A percentile compares a stretch with the other conserved stretches of the same genome.
These are phyloP conservation scores for Fomitopsis pulvina DNA, from an alignment of 768 basidiomycete genomes.

Conservation along the genomic window DNA sequence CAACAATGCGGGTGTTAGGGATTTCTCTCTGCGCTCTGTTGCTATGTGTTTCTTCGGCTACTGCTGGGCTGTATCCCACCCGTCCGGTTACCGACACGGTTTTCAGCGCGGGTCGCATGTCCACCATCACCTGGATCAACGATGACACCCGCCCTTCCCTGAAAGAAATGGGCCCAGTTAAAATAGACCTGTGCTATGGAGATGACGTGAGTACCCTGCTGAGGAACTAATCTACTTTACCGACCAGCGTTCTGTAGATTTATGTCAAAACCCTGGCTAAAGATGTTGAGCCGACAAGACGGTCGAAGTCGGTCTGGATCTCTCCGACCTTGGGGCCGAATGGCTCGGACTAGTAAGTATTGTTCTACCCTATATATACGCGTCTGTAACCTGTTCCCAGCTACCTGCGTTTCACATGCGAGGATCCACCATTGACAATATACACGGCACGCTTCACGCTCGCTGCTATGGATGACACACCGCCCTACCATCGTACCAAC, in stretches of 20 bases:
- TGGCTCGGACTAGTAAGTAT: conserved; percentile 28
- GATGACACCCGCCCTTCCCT: conserved; percentile 36
- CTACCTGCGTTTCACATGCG: conserved; percentile 27
- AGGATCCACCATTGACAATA: conserved; percentile 24
- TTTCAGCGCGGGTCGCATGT: conserved; percentile 36
- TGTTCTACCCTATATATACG: too few species aligned
- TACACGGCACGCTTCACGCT: conserved; percentile 51
- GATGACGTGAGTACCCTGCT: conserved; percentile 31
- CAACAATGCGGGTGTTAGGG: too few species aligned
- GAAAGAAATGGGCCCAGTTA: conserved; percentile 33
- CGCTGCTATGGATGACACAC: conserved; percentile 12
- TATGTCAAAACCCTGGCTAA: conserved; percentile 38
- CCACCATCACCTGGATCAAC: conserved; percentile 44
- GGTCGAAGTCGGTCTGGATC: conserved; percentile 22
- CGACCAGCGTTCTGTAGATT: conserved; percentile 24
- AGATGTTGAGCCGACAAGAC: conserved; percentile 30
- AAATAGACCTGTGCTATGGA: conserved; percentile 40
- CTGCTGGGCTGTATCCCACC: conserved; percentile 37
- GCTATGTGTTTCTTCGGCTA: background rate
- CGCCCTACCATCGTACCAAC: conserved; percentile 5
- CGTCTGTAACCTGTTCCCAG: too few species aligned
- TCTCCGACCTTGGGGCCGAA: conserved; percentile 21
- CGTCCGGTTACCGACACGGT: conserved; percentile 40
- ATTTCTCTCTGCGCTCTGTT: background rate
- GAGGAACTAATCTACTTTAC: background rate